Evolutionary conservation across 2,329 filamentous ascomycete species (phyloP).

Genomic region (Venturia pyrina): DNA sequence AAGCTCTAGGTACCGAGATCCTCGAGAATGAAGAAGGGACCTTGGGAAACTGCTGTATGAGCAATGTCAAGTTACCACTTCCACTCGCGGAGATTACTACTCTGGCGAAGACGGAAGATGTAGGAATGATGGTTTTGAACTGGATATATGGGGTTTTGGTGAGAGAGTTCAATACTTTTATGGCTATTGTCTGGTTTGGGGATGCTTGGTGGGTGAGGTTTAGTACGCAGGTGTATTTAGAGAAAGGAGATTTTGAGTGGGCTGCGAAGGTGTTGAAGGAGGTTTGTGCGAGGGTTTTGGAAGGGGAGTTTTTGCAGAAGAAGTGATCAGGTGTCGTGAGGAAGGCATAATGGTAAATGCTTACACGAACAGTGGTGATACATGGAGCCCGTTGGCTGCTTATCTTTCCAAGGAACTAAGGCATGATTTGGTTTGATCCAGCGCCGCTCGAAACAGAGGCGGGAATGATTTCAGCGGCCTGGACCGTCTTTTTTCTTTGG

Average conservation of each 20-base stretch:
- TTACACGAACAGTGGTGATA: no score
- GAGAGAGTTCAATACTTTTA: conserved; percentile 59
- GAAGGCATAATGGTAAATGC: neutral
- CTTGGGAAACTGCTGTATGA: conserved; percentile 57
- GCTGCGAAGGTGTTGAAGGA: conserved; percentile 48
- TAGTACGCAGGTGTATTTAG: conserved; percentile 79
- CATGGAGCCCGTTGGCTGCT: neutral
- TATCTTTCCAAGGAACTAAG: no score
- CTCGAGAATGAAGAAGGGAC: conserved; percentile 56
- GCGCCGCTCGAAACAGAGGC: no score
- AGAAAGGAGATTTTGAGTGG: conserved; percentile 67
- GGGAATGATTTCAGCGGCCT: no score
- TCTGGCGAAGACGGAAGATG: conserved; percentile 14
- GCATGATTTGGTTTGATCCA: no score
- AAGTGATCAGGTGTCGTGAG: neutral
- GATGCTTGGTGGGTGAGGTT: conserved; percentile 60
- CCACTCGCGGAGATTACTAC: conserved; percentile 24
- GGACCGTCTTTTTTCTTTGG: no score
- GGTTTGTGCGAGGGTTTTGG: conserved; percentile 40
- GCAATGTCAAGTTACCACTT: conserved; percentile 66
- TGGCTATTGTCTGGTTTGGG: conserved; percentile 52
- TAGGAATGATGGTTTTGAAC: conserved; percentile 16
- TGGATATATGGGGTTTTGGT: conserved; percentile 33
- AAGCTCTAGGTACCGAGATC: conserved; percentile 53
- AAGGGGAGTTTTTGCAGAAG: conserved; percentile 4